These are phyloP conservation scores for Zangia roseola DNA, from an alignment of 768 basidiomycete genomes.

Conservation along the genomic window DNA sequence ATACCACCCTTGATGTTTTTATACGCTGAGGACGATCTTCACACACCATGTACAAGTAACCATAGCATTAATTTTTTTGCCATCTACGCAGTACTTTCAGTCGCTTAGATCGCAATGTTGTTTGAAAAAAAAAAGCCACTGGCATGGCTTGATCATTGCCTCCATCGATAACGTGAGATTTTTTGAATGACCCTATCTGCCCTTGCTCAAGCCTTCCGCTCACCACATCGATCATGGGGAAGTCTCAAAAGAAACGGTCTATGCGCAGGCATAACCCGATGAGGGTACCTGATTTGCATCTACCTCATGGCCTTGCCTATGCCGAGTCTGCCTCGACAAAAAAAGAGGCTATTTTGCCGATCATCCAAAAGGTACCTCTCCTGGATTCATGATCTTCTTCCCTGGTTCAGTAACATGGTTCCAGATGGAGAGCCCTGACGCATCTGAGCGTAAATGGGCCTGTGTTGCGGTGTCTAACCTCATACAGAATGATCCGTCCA, in stretches of 20 bases:
- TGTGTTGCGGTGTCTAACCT: slow-evolving; percentile 95
- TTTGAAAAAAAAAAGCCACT: too few relatives aligned
- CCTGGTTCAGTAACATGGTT: slow-evolving; percentile 1
- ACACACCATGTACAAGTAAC: slow-evolving; percentile 20
- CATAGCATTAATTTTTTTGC: slow-evolving; percentile 22
- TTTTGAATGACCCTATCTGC: too few relatives aligned
- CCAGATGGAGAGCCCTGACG: slow-evolving; percentile 76
- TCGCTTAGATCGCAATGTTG: too few relatives aligned
- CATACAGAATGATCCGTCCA: slow-evolving; percentile 93
- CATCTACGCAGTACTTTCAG: too few relatives aligned
- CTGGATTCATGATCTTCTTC: background rate
- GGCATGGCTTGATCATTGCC: too few relatives aligned
- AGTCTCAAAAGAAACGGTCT: slow-evolving; percentile 83
- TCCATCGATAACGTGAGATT: background rate
- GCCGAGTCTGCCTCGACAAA: slow-evolving; percentile 74
- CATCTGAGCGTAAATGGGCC: slow-evolving; percentile 88
- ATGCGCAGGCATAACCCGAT: slow-evolving; percentile 92
- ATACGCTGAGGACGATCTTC: slow-evolving; percentile 4
- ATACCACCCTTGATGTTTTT: slow-evolving; percentile 27
- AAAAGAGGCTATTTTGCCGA: slow-evolving; percentile 77
- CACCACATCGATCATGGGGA: slow-evolving; percentile 65
- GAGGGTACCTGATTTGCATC: slow-evolving; percentile 89
- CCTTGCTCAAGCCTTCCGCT: background rate
- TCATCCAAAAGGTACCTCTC: slow-evolving; percentile 77
- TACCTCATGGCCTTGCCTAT: slow-evolving; percentile 77